Conservation (phyloP, 23 red algal species). For the Chondrus crispus region DNA sequence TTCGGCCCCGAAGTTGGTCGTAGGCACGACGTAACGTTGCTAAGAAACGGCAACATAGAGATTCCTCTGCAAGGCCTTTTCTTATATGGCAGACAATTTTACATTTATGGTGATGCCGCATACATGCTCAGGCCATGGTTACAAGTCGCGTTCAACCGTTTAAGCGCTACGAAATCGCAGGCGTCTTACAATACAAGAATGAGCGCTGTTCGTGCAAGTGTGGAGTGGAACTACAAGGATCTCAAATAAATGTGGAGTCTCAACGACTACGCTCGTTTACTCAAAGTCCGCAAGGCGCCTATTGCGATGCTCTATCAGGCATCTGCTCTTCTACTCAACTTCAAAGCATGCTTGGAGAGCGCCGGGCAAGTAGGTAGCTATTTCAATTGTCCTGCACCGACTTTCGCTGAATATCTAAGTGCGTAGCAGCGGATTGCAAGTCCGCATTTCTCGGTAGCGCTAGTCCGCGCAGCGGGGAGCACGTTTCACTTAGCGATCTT, state of each 20-base stretch:
- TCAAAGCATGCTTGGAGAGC: background rate
- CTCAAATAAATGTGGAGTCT: background rate
- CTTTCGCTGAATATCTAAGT: background rate
- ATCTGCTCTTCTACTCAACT: background rate
- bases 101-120: background rate
- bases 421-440: no score
- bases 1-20: background rate
- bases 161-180: background rate
- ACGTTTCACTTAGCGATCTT: no score
- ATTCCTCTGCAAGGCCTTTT: background rate
- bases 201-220: background rate
- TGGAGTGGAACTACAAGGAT: constrained; percentile 5
- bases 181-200: background rate
- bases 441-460: no score
- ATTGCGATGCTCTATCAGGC: background rate
- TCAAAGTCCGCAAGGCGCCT: background rate
- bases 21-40: background rate
- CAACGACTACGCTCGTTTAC: background rate
- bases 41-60: background rate
- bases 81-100: background rate
- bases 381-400: background rate
- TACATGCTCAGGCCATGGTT: background rate
- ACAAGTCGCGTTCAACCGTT: background rate
- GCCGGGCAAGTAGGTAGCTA: background rate
- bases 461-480: no score